A percentile compares a stretch with the other conserved stretches of the same genome.
Conservation (phyloP, 306 rosid genomes). For the Sesbania bispinosa region DNA sequence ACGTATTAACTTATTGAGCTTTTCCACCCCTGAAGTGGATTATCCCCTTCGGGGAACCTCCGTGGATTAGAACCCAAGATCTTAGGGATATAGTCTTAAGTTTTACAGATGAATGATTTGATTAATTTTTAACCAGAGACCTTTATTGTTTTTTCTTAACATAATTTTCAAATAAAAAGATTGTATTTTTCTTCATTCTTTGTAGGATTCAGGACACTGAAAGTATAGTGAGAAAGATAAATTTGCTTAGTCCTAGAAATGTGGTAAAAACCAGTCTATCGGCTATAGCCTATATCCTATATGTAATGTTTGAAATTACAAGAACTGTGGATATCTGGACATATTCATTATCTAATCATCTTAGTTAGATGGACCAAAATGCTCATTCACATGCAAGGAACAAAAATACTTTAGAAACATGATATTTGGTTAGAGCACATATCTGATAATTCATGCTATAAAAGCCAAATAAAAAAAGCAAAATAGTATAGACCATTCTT, state of each 20-base stretch:
- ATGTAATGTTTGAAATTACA: too few species aligned
- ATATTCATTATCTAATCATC: slow-evolving; percentile 1
- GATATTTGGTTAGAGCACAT: not conserved
- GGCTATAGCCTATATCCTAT: too few species aligned
- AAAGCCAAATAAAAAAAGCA: not conserved
- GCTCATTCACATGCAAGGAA: not conserved
- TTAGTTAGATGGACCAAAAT: not conserved
- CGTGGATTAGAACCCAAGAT: too few species aligned
- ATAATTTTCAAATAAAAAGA: not conserved
- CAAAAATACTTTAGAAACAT: not conserved
- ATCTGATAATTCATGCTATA: not conserved
- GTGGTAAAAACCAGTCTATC: too few species aligned
- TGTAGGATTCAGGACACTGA: not conserved
- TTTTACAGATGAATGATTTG: not conserved
- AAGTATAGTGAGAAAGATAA: not conserved
- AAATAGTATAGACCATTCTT: slow-evolving; percentile 63
- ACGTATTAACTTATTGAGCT: too few species aligned
- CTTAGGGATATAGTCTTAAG: too few species aligned
- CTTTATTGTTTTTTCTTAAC: not conserved
- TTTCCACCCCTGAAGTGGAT: too few species aligned
- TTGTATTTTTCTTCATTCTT: not conserved
- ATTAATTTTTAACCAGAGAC: not conserved
- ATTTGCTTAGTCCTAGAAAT: not conserved
- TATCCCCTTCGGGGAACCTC: too few species aligned
- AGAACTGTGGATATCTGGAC: too few species aligned